A percentile compares a stretch with the other conserved stretches of the same genome.
Evolutionary conservation across 1,139 yeast species (phyloP).

Genomic region (Nakaseomyces sp.): DNA sequence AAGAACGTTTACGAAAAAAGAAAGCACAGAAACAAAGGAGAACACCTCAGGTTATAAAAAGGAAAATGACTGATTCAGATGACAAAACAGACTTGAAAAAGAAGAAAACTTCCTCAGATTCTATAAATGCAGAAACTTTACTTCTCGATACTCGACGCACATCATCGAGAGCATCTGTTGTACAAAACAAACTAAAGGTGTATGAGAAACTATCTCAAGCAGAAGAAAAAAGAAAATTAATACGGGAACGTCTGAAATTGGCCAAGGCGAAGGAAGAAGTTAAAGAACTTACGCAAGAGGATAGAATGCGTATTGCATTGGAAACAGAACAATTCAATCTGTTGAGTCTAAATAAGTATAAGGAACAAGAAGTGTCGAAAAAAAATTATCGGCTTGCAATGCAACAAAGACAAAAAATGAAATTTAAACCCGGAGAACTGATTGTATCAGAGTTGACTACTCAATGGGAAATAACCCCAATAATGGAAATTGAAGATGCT

Average conservation of each 20-base stretch:
- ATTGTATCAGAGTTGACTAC: conserved; percentile 20
- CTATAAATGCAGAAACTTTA: conserved; percentile 41
- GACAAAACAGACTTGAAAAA: conserved; percentile 15
- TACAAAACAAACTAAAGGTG: conserved; percentile 69
- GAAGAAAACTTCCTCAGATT: conserved; percentile 17
- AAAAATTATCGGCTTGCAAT: conserved; percentile 70
- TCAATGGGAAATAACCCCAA: conserved; percentile 36
- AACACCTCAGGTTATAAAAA: conserved; percentile 41
- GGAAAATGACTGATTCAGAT: conserved; percentile 23
- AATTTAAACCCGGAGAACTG: conserved; percentile 30
- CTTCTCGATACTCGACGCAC: conserved; percentile 51
- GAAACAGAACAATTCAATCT: conserved; percentile 76
- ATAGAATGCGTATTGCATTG: conserved; percentile 72
- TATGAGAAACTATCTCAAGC: conserved; percentile 64
- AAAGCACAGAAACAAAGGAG: conserved; percentile 34
- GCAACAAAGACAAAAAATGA: conserved; percentile 54
- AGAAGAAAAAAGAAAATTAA: conserved; percentile 54
- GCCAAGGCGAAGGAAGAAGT: conserved; percentile 35
- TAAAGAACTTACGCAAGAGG: conserved; percentile 71
- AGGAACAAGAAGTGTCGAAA: conserved; percentile 76
- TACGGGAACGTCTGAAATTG: conserved; percentile 29
- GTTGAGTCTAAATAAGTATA: conserved; percentile 62
- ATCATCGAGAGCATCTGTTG: conserved; percentile 71
- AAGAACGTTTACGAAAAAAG: conserved; percentile 40
- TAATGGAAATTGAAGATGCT: conserved; percentile 45